phyloP scores from a whole-genome alignment of 148 eudicot genomes.

The Silene conica region DNA sequence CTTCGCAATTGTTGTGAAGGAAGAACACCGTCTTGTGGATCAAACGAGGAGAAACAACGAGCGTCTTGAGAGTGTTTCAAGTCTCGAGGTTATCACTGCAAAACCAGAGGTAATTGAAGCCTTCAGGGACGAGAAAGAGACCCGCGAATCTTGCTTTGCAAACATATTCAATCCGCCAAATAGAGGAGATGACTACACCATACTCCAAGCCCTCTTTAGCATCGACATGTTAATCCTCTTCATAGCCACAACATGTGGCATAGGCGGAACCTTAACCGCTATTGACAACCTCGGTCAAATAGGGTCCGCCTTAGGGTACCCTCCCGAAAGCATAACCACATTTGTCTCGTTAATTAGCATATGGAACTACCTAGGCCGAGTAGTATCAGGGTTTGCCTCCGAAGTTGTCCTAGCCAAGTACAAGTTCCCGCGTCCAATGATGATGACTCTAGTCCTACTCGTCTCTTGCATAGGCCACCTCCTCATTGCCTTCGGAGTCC shows the following conservation, averaged over 20 bases:
- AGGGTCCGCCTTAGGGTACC: conserved; percentile 28
- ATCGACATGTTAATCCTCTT: conserved; percentile 44
- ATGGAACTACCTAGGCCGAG: conserved; percentile 32
- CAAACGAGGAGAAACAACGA: too few relatives aligned
- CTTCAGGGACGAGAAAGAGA: too few relatives aligned
- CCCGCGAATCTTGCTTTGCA: conserved; percentile 14
- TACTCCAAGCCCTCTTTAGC: conserved; percentile 45
- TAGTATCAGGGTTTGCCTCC: conserved; percentile 21
- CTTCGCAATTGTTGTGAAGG: too few relatives aligned
- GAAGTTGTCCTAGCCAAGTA: conserved; percentile 17
- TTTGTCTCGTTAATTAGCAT: conserved; percentile 29
- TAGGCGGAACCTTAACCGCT: conserved; percentile 40
- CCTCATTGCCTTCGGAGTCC: conserved; percentile 30
- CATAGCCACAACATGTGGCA: conserved; percentile 38
- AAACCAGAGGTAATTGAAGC: too few relatives aligned
- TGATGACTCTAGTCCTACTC: conserved; percentile 14
- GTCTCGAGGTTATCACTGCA: not conserved
- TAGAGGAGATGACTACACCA: conserved; percentile 51
- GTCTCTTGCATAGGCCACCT: conserved; percentile 30
- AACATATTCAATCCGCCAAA: conserved; percentile 31
- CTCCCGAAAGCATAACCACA: conserved; percentile 16
- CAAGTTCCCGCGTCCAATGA: conserved; percentile 24
- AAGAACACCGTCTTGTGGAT: too few relatives aligned
- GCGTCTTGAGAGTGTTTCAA: too few relatives aligned
- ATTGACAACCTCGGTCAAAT: conserved; percentile 55